A percentile compares a stretch with the other conserved stretches of the same genome.
phyloP scores from a whole-genome alignment of 2,329 filamentous ascomycete genomes.

The Ceratocystis eucalypticola region DNA sequence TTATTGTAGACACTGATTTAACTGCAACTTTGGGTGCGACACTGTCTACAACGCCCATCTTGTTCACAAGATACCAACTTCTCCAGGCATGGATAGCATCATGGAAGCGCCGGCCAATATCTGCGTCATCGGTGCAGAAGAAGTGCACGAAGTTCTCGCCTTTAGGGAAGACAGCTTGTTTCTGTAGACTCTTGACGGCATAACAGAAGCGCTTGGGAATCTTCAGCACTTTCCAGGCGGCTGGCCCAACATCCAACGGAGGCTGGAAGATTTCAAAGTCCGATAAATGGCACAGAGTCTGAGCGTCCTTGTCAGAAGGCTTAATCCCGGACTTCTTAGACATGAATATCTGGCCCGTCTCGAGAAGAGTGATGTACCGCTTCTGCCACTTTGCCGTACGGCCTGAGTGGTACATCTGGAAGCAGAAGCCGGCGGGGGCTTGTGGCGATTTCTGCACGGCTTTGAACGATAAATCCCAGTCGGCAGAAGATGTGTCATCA shows the following conservation, averaged over 20 bases:
- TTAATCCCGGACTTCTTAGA: constrained; percentile 56
- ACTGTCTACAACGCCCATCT: constrained; percentile 35
- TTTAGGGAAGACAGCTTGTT: constrained; percentile 67
- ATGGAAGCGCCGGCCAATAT: constrained; percentile 55
- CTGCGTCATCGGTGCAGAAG: constrained; percentile 65
- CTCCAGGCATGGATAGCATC: constrained; percentile 65
- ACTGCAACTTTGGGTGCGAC: constrained; percentile 15
- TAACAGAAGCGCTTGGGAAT: constrained; percentile 77
- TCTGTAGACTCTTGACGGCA: constrained; percentile 85
- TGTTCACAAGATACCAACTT: constrained; percentile 79
- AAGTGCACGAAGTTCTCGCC: constrained; percentile 84
- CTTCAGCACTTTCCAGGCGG: constrained; percentile 50
- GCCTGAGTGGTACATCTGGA: constrained; percentile 68
- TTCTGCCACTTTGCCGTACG: constrained; percentile 81
- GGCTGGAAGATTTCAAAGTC: constrained; percentile 87
- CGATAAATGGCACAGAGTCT: constrained; percentile 67
- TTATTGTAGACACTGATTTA: background rate
- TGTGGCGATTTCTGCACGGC: constrained; percentile 45
- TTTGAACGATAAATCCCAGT: constrained; percentile 49
- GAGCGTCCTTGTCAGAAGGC: constrained; percentile 49
- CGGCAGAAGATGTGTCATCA: constrained; percentile 40
- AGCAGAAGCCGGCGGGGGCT: constrained; percentile 51
- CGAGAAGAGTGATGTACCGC: constrained; percentile 59
- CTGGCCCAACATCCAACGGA: constrained; percentile 29
- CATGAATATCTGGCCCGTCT: constrained; percentile 56